phyloP scores from a whole-genome alignment of 2,329 filamentous ascomycete species.

The Sphaceloma murrayae region DNA sequence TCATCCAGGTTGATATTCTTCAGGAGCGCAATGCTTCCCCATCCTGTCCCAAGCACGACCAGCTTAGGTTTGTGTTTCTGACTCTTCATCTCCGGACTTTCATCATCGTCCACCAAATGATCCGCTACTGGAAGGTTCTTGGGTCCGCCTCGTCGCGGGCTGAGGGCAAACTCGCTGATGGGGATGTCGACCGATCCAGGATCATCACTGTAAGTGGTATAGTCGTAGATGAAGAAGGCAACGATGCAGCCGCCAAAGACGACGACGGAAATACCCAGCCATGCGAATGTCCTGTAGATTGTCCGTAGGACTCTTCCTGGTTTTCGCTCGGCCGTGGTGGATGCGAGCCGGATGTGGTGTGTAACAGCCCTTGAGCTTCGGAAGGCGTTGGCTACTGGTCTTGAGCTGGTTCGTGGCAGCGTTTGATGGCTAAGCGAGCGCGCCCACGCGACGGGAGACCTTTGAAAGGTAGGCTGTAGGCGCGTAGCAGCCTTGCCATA shows the following conservation, averaged over 20 bases:
- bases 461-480: background rate
- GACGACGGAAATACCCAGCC: conserved; percentile 64
- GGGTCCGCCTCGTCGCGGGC: conserved; percentile 72
- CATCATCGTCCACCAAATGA: conserved; percentile 79
- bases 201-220: conserved; percentile 74
- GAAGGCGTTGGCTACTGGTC: background rate
- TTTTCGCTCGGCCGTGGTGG: background rate
- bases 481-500: background rate
- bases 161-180: conserved; percentile 75
- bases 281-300: conserved; percentile 59
- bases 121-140: conserved; percentile 93
- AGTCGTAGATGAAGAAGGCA: conserved; percentile 89
- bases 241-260: conserved; percentile 60
- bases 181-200: conserved; percentile 59
- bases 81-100: conserved; percentile 56
- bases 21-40: conserved; percentile 84
- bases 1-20: conserved; percentile 85
- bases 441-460: background rate
- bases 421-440: background rate
- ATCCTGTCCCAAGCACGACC: conserved; percentile 87
- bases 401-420: background rate
- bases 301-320: conserved; percentile 38
- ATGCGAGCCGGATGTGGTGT: conserved; percentile 9
- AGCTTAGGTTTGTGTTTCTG: conserved; percentile 84
- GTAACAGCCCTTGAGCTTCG: background rate